Base-by-base conservation (phyloP, 2,329 filamentous ascomycete genomes). In the Ophiostoma quercus region DNA sequence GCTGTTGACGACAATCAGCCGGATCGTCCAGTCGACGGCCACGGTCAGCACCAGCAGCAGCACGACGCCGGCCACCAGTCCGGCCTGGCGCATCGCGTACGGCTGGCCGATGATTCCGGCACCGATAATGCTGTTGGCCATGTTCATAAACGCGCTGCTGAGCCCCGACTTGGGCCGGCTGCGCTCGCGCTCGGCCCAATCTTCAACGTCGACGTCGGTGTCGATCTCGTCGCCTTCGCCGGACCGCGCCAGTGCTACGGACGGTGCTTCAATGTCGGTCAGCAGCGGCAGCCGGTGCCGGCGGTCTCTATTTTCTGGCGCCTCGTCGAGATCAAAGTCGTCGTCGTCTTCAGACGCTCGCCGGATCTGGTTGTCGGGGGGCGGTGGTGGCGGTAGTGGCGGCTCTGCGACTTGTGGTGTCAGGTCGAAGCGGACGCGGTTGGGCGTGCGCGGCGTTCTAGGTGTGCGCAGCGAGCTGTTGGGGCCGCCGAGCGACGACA, bases 61-160 rank as follows among this genome's bases (percentile, higher is more conserved):
- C 66, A 92, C 76, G 6, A 94, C 83, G 37, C 95, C 95, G 51
- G 91, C 90, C 19, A 92, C 78, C 75, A 99, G 85, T 7, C 95
- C 95, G 8, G 95, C 95, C 81, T 98, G 94, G 71, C 88, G 88
- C 77, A 99, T 90, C n/a, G 95, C 95, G 80, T 98, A 99, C 14
- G 95, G 94, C 80, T 99, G 95, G 3, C 92, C 88, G 76, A 90
- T 90, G 79, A 90, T 90, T 68, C 88, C 88, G 1, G 88, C 88
- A 54, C 88, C 88, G 74, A 99, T 97, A 78, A 99, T 99, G 75
- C 92, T 96, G 82, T 99, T 99, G 73, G 95, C 94, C 95, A 99
- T 99, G 81, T 99, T 99, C 93, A 98, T 97, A 75, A 99, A 98
- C 2, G 95, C 94, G 77, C 90, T 92, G 72, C 86, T 84, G 80